Evolutionary conservation across 441 rosid species (phyloP), one percentile per base, ranked within the genome.

Genomic region (Populus tomentosa): DNA sequence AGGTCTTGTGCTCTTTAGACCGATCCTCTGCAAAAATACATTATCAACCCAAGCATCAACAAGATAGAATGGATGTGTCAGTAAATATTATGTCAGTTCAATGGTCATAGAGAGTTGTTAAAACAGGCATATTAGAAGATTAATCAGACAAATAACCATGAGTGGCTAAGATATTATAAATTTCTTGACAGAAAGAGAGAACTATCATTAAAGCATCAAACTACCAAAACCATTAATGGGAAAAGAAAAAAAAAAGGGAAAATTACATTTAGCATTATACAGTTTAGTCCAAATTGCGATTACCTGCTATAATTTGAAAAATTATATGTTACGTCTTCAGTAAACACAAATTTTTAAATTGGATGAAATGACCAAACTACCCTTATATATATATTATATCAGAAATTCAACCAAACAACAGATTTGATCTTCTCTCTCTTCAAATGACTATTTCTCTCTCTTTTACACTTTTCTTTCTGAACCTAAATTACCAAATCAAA

Each of bases 1-100:
- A 96, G 94, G 76, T 97, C 98, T 80, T 90, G 80, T 73, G 99
- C 98, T 79, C 99, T 88, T 81, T 96, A 94, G 16, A 96, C 77
- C 63, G 98, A 96, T 84, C 97, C 99, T 88, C 98, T 91, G 87
- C 94, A 96, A 80, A 80, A 70, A 98, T 96, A 83, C 76, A 81
- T 23, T 33, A 82, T 71, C 23, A 82, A 76, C 67, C n/a, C 76
- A 78, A 77, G 70, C 21, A 81, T 73, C 38, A 77, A 65, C 71
- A 2, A 50, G 40, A 63, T 18, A 3, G 9, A 76, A 71, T 74
- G 32, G 59, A 75, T 21, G 14, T 23, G 21, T 62, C 30, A 70
- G 67, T 53, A 7, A 42, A 23, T 33, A 42, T 33, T 4, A 38
- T 70, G 68, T 23, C 13, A 70, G 61, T 26, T 40, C 63, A 65